Percentiles rank a stretch among this genome's conserved stretches.
Evolutionary conservation across 164 flowering plant species (phyloP).

Genomic region (Cinnamomum micranthum): DNA sequence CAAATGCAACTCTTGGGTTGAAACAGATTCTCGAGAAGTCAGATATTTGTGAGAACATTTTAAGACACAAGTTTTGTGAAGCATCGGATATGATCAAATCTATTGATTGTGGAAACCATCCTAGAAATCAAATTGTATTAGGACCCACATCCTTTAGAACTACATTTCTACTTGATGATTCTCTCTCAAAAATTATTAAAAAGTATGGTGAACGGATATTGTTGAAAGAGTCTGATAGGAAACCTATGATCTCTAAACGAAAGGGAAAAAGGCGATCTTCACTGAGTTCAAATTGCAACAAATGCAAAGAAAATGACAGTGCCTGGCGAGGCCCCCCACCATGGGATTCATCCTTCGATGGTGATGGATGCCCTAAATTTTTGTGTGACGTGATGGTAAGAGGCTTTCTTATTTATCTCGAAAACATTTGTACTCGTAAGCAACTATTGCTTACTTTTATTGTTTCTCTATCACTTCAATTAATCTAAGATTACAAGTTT

Average conservation of each 20-base stretch:
- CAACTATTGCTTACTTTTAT: not conserved
- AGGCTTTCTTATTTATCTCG: not conserved
- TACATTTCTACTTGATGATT: constrained; percentile 39
- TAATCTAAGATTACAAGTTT: too few species aligned
- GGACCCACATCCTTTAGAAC: constrained; percentile 19
- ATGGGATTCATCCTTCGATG: constrained; percentile 72
- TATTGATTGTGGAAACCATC: constrained; percentile 26
- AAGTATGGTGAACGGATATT: constrained; percentile 61
- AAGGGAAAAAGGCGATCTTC: constrained; percentile 45
- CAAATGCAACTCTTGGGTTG: constrained; percentile 41
- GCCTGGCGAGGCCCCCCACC: constrained; percentile 79
- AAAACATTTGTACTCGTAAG: not conserved
- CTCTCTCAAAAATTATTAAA: constrained; percentile 43
- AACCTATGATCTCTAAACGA: constrained; percentile 50
- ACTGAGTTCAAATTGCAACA: constrained; percentile 18
- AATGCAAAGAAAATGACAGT: constrained; percentile 25
- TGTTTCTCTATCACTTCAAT: too few species aligned
- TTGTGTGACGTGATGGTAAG: constrained; percentile 97
- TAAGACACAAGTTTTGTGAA: constrained; percentile 34
- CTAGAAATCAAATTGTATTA: constrained; percentile 9
- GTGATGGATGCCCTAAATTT: constrained; percentile 90
- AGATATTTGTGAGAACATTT: constrained; percentile 24
- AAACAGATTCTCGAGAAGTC: constrained; percentile 50
- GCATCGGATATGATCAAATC: constrained; percentile 55
- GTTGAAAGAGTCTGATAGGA: constrained; percentile 72